Evolutionary conservation across 176 grass and related monocot species (phyloP).

Genomic region (Bromus sterilis): DNA sequence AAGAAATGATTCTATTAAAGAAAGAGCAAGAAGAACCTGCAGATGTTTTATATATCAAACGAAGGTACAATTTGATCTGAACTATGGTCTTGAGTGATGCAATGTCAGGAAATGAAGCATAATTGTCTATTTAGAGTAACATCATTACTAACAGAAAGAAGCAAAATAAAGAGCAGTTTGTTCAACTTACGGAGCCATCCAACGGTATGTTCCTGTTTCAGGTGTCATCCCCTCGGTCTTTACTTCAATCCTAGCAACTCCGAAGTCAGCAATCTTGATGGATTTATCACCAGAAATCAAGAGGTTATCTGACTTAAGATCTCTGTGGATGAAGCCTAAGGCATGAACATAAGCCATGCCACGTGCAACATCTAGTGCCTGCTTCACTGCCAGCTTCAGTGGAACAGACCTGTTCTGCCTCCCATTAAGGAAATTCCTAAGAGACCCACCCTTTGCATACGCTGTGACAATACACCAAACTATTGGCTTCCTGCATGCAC

Average conservation of each 20-base stretch:
- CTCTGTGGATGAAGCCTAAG: conserved; percentile 71
- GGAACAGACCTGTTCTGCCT: conserved; percentile 60
- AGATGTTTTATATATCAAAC: background rate
- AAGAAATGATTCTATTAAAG: background rate
- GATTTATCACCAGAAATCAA: conserved; percentile 68
- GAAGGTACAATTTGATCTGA: background rate
- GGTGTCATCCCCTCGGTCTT: conserved; percentile 84
- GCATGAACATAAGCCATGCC: conserved; percentile 81
- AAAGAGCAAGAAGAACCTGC: background rate
- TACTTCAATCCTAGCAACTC: conserved; percentile 75
- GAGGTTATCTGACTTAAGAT: conserved; percentile 76
- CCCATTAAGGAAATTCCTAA: conserved; percentile 59
- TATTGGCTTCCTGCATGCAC: conserved; percentile 66
- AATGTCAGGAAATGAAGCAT: background rate
- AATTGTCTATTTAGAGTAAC: background rate
- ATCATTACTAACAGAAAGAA: conserved; percentile 1
- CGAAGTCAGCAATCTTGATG: conserved; percentile 80
- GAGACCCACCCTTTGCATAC: conserved; percentile 73
- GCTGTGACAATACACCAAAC: conserved; percentile 85
- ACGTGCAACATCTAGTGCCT: conserved; percentile 65
- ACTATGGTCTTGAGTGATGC: background rate
- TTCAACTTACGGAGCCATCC: conserved; percentile 89
- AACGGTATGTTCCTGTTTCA: conserved; percentile 89
- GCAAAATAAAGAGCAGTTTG: background rate
- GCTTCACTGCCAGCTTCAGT: conserved; percentile 63